Conservation (phyloP, 2,329 filamentous ascomycete genomes). For the Exophiala sp. region DNA sequence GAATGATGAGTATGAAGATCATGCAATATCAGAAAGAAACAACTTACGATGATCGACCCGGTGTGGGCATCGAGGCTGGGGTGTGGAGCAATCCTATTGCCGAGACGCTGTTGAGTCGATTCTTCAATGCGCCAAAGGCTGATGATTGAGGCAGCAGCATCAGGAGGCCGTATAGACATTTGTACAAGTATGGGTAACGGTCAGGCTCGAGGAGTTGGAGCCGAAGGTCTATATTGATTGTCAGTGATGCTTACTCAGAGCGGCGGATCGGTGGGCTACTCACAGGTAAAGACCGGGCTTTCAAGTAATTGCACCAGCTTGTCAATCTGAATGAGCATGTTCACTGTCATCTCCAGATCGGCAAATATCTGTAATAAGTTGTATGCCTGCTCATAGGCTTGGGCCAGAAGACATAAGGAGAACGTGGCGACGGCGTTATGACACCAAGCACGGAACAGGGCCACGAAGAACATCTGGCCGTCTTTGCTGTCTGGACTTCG, state of each 20-base stretch:
- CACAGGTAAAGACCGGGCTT: constrained; percentile 95
- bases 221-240: constrained; percentile 63
- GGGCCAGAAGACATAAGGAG: constrained; percentile 86
- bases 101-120: constrained; percentile 91
- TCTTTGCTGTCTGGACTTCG: constrained; percentile 91
- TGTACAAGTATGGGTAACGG: constrained; percentile 89
- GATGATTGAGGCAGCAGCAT: constrained; percentile 99
- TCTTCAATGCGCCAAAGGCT: constrained; percentile 93
- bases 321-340: constrained; percentile 97
- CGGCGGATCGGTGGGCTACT: no score
- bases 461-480: constrained; percentile 90
- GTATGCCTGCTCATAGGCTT: constrained; percentile 97
- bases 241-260: no score
- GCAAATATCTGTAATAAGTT: constrained; percentile 93
- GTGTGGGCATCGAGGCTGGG: constrained; percentile 46
- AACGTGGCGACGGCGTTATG: constrained; percentile 98
- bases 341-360: constrained; percentile 97
- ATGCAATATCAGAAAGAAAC: constrained; percentile 7
- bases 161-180: constrained; percentile 90
- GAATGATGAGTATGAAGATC: background rate
- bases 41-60: constrained; percentile 24
- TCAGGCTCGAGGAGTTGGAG: constrained; percentile 94
- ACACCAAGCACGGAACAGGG: constrained; percentile 94
- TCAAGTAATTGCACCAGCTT: constrained; percentile 95
- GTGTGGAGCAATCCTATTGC: constrained; percentile 93